Conservation (phyloP, 805 yeast species). For the Metschnikowia amazonensis region DNA sequence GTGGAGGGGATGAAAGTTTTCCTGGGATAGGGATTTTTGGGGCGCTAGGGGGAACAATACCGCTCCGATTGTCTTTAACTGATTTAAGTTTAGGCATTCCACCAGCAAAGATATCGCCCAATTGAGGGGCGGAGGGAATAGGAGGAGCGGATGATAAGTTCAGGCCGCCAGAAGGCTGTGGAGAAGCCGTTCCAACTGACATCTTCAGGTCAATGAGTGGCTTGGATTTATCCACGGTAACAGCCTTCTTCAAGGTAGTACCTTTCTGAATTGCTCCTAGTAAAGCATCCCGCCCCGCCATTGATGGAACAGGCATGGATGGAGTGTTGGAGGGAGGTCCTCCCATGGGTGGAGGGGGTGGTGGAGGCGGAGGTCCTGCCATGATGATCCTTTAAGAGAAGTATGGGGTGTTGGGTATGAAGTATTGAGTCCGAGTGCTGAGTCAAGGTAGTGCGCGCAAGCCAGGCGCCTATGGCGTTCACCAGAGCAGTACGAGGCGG, state of each 20-base stretch:
- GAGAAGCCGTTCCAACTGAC: constrained; percentile 17
- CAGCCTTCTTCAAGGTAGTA: constrained; percentile 38
- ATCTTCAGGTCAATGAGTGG: constrained; percentile 51
- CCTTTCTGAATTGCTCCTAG: constrained; percentile 79
- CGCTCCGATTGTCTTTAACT: constrained; percentile 33
- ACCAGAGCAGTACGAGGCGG: too few species aligned
- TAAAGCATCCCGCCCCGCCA: constrained; percentile 43
- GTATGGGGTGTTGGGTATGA: not conserved
- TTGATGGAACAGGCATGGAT: constrained; percentile 21
- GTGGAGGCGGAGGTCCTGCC: constrained; percentile 45
- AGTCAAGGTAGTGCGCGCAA: not conserved
- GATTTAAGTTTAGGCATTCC: constrained; percentile 70
- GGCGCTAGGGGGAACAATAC: constrained; percentile 34
- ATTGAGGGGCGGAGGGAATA: constrained; percentile 38
- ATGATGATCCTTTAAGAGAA: constrained; percentile 15
- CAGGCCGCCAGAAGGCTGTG: constrained; percentile 5
- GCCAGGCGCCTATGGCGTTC: not conserved
- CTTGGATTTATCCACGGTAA: constrained; percentile 44
- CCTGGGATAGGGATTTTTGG: constrained; percentile 32
- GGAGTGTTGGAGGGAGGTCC: constrained; percentile 17
- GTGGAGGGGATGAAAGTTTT: constrained; percentile 1
- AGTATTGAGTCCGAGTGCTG: not conserved
- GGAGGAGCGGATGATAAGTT: constrained; percentile 21
- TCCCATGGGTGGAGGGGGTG: constrained; percentile 27
- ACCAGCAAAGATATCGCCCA: constrained; percentile 71